Base-by-base conservation (phyloP, 2,329 filamentous ascomycete genomes). In the Hypoxylon sp. region DNA sequence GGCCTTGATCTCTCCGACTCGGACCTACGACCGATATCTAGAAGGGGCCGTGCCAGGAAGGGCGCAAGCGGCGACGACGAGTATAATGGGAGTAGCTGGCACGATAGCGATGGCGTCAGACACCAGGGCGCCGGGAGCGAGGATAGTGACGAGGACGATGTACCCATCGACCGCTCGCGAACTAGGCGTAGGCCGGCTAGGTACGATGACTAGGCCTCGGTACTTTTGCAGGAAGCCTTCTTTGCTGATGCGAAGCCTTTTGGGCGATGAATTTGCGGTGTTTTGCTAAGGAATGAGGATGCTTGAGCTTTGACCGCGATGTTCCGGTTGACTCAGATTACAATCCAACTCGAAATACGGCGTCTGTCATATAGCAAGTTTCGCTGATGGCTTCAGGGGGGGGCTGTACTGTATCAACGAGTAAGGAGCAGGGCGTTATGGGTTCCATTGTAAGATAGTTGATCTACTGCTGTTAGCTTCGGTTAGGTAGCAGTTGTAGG, bases 41-140 rank as follows among this genome's bases (percentile, higher is more conserved):
- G 63, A 20, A 71, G 66, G 33, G 44, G 61, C 3, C 68, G 72
- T 6, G 49, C 55, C 27, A 76, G 50, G 61, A 75, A 61, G 42
- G 42, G 63, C n/a, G 66, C 64, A 11, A 66, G 65, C 13, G 75
- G 68, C n/a, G 73, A 77, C 54, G 74, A 74, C 17, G 76, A 77
- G 40, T 75, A 76, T 46, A 76, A 73, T 20, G 75, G 75, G 0
- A 67, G 67, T n/a, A 74, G 70, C 66, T 77, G 75, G 76, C 69
- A 64, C 7, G 75, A 76, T 48, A 76, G 72, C 50, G 69, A 75
- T 27, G 74, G 73, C 1, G 68, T 59, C 2, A 66, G 55, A 22
- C 74, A 73, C 46, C 35, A 69, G 4, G 74, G 72, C 50, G 72
- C 54, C 2, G 66, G 51, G 14, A 70, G 66, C 56, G 75, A 75